phyloP scores from a whole-genome alignment of 306 rosid species.

The Alnus glutinosa region DNA sequence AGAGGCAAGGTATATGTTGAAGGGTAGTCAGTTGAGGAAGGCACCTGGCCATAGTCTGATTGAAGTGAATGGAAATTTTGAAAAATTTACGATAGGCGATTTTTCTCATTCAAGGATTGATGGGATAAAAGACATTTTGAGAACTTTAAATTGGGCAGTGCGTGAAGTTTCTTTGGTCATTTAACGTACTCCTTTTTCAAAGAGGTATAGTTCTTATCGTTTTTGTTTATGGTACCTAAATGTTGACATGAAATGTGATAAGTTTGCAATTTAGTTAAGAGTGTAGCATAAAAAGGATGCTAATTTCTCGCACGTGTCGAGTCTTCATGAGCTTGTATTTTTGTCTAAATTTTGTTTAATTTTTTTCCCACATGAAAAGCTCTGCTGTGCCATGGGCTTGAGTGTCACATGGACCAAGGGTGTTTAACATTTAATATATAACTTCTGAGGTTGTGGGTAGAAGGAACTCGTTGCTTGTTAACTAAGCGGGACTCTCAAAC shows the following conservation, averaged over 20 bases:
- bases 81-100: constrained; percentile 35
- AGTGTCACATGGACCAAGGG: background rate
- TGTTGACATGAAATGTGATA: background rate
- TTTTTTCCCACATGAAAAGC: background rate
- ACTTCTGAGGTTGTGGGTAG: background rate
- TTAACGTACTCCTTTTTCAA: background rate
- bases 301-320: background rate
- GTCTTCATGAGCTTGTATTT: background rate
- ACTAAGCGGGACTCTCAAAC: constrained; percentile 14
- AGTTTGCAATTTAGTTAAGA: background rate
- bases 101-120: constrained; percentile 32
- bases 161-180: constrained; percentile 17
- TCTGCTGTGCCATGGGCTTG: background rate
- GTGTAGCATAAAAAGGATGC: background rate
- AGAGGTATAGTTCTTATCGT: background rate
- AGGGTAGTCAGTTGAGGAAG: constrained; percentile 41
- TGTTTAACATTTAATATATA: background rate
- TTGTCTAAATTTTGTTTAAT: background rate
- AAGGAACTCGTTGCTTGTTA: background rate
- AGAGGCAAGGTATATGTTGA: constrained; percentile 39
- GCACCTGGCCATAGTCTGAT: constrained; percentile 39
- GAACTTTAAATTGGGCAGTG: constrained; percentile 24
- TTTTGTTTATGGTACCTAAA: background rate
- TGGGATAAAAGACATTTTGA: constrained; percentile 26
- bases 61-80: constrained; percentile 39